A percentile compares a stretch with the other conserved stretches of the same genome.
phyloP scores from a whole-genome alignment of 768 basidiomycete genomes.

The Naematelia encephala region DNA sequence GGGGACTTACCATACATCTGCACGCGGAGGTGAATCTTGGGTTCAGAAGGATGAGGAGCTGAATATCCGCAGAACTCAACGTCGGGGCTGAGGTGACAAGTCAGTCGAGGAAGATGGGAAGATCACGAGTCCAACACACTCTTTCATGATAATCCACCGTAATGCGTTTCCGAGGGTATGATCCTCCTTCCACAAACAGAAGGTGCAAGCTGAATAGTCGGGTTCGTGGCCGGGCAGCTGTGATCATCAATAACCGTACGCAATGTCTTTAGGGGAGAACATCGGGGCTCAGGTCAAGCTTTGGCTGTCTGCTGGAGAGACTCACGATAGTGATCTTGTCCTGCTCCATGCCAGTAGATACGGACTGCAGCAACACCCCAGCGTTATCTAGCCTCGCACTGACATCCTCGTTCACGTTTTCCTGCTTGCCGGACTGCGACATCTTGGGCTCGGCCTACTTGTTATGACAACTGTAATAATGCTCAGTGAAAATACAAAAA shows the following conservation, averaged over 20 bases:
- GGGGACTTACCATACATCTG: conserved; percentile 91
- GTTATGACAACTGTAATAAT: no score
- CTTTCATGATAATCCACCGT: conserved; percentile 99
- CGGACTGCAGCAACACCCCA: conserved; percentile 34
- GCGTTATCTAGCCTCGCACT: conserved; percentile 34
- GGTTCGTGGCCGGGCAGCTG: conserved; percentile 80
- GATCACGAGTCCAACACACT: conserved; percentile 58
- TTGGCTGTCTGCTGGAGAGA: background rate
- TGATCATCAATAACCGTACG: conserved; percentile 4
- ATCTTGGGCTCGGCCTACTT: no score
- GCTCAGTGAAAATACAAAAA: background rate
- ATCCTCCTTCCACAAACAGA: conserved; percentile 85
- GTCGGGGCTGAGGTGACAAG: conserved; percentile 65
- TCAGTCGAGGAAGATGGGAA: background rate
- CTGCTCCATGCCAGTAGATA: conserved; percentile 22
- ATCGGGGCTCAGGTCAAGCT: background rate
- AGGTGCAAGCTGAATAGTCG: conserved; percentile 84
- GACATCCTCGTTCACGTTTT: conserved; percentile 4
- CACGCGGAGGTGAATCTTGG: conserved; percentile 91
- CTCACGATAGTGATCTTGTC: conserved; percentile 50
- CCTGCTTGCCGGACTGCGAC: background rate
- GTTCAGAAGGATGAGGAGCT: conserved; percentile 94
- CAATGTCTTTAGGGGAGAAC: background rate
- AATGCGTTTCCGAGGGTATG: conserved; percentile 95
- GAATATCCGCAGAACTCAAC: conserved; percentile 99